Evolutionary conservation across 306 rosid genomes (phyloP), one percentile per base, ranked within the genome.

Genomic region (Sindora glabra): DNA sequence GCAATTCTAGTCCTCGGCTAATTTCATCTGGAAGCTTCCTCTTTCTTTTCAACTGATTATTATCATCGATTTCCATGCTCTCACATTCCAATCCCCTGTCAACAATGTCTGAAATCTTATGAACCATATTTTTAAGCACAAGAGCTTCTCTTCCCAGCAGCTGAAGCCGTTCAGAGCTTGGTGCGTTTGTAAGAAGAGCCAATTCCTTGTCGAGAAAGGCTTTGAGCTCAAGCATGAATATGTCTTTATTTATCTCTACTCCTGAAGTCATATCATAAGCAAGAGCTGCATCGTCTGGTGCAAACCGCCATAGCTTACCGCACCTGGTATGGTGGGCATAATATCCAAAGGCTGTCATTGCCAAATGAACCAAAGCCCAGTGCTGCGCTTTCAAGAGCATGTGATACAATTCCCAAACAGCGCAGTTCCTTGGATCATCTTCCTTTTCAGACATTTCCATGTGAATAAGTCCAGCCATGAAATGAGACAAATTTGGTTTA

Each of bases 341-440:
- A 68, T 74, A 78, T 69, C 90, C 96, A 49, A 91, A 88, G 55
- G 96, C 85, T 10, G 81, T 66, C 22, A 88, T 18, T 53, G 92
- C 89, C 86, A 83, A 68, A 64, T 91, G 95, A 64, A 73, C 53
- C 27, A 85, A 59, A 56, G 95, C 95, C 98, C 96, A 91, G 27
- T 91, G 92, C 62, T 75, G 72, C 74, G 86, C 98, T 64, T 48
- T 82, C 74, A 92, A 66, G 62, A 92, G 67, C 81, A 88, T 76
- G 69, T 85, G 96, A 74, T 76, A 81, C 46, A 92, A 60, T 67
- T 59, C 80, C 81, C 87, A 76, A 9, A 57, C 79, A 46, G 82
- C 86, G 21, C 81, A 71, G 63, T 78, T 75, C 71, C 65, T 86
- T 12, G 82, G 72, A 70, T 74, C 79, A 53, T 73, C 66, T 11